Base-by-base conservation (phyloP, 805 yeast genomes). In the Blastobotrys robertii region DNA sequence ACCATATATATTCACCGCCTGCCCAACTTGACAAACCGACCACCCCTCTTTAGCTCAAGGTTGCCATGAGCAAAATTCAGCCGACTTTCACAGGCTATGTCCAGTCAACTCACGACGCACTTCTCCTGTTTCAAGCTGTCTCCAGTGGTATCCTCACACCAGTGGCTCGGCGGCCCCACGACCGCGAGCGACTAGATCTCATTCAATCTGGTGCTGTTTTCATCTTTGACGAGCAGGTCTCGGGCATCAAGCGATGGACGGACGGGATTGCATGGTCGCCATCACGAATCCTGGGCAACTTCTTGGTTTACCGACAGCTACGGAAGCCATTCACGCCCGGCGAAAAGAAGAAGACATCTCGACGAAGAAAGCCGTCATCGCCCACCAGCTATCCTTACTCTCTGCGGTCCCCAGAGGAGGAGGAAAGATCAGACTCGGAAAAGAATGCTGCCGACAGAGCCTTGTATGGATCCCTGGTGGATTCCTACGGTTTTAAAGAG, bases 231-330 rank as follows among this genome's bases (percentile, higher is more conserved):
- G 95, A 88, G 60, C 85, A 82, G 51, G 67, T 73, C 9, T 78
- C 88, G 0, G 87, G 90, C 2, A 87, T 88, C 47, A 84, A 83
- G 58, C 70, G 97, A 46, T 88, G 97, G 97, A 88, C 97, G 1
- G 97, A 88, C 56, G 95, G 96, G n/a, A 75, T 84, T 10, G 69
- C 88, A 10, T 88, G 97, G 97, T 78, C 88, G 2, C 95, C 97
- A 0, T 81, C 94, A 2, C 69, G 97, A 39, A 86, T 88, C 33
- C 69, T 86, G 22, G 95, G 95, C 4, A 70, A 92, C 45, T 88
- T 88, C 53, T 66, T 88, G 30, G 79, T 88, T 8, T 88, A 88
- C 60, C 73, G 94, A 22, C 94, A 87, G 57, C 59, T 76, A 30
- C 75, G 73, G 48, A 64, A 66, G 48, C 68, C 74, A 1, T 51